phyloP scores from a whole-genome alignment of 768 basidiomycete genomes.

The Auricularia auricula-judae region DNA sequence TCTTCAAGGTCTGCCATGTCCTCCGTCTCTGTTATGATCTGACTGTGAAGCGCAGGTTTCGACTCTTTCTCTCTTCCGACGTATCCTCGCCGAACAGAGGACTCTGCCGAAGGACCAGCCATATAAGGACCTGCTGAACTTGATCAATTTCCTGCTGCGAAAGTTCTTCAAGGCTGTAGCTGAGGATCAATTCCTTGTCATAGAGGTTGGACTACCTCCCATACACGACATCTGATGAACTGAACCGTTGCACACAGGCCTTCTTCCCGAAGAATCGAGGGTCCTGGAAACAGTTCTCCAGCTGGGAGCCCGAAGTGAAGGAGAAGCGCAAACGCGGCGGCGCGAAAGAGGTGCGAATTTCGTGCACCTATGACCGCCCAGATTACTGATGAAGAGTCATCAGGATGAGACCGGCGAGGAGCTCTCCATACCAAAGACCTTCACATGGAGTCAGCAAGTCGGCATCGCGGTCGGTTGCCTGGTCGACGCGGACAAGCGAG shows the following conservation, averaged over 20 bases:
- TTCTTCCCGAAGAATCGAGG: constrained; percentile 86
- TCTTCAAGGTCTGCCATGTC: constrained; percentile 70
- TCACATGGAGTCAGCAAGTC: constrained; percentile 81
- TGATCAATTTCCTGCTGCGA: constrained; percentile 80
- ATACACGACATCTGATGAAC: not conserved
- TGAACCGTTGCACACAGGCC: constrained; percentile 32
- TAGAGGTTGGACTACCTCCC: constrained; percentile 54
- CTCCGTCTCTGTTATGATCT: constrained; percentile 6
- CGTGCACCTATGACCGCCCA: not conserved
- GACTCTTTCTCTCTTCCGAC: constrained; percentile 78
- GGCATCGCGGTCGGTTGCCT: constrained; percentile 75
- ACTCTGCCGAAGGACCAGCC: constrained; percentile 69
- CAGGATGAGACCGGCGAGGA: constrained; percentile 39
- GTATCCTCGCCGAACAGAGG: constrained; percentile 71
- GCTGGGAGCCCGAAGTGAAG: constrained; percentile 46
- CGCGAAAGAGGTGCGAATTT: constrained; percentile 7
- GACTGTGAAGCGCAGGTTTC: constrained; percentile 51
- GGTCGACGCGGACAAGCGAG: constrained; percentile 49
- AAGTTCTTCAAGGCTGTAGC: constrained; percentile 90
- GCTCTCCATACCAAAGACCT: constrained; percentile 75
- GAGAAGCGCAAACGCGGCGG: constrained; percentile 28
- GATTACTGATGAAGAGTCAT: not conserved
- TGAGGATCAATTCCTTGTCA: constrained; percentile 74
- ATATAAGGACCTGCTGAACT: constrained; percentile 68
- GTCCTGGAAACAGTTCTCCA: constrained; percentile 77